Evolutionary conservation across 768 basidiomycete genomes (phyloP), one percentile per base, ranked within the genome.

Genomic region (Mycena albidolilacea): DNA sequence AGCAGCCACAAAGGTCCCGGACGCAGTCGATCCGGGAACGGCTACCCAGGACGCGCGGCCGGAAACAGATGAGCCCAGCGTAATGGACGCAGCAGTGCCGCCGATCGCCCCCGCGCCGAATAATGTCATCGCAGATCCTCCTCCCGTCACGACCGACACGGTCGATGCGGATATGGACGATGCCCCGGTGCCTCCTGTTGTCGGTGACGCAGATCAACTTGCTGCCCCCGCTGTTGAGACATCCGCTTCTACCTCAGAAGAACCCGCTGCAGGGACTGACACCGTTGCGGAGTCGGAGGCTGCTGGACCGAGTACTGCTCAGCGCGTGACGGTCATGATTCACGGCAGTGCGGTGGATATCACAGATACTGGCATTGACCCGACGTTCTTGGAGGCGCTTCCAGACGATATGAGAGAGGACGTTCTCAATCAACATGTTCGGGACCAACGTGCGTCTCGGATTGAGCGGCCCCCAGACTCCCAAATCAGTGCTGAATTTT

Each of bases 331-430:
- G 0, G 93, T 99, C 78, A 88, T 90, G 84, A 95, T 99, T 65
- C 95, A 97, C 81, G 98, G 98, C 64, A 95, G 90, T 74, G 87
- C 92, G 8, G 95, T 99, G 37, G 98, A 99, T 79, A 99, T 99
- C 80, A 99, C 98, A 3, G 97, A 99, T 77, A 97, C 97, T 46
- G 98, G 98, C 6, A 98, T 99, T 79, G 98, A 99, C 80, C 96
- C 97, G 2, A 97, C 96, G 7, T 99, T 99, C 89, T 85, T 99
- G 69, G 97, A 98, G 83, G 98, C 98, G 35, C 84, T 99, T 10
- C 98, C 98, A 0, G 98, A 99, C 79, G 97, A 99, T 76, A 99
- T 99, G 93, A 91, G 98, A 63, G 97, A 98, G 80, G 98, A 99
- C 79, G 96, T 99, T 44, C 87, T 99, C 65, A 97, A 97, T 78